Conservation (phyloP, 1,139 yeast species). For the Sugiyamaella grinbergsii region DNA sequence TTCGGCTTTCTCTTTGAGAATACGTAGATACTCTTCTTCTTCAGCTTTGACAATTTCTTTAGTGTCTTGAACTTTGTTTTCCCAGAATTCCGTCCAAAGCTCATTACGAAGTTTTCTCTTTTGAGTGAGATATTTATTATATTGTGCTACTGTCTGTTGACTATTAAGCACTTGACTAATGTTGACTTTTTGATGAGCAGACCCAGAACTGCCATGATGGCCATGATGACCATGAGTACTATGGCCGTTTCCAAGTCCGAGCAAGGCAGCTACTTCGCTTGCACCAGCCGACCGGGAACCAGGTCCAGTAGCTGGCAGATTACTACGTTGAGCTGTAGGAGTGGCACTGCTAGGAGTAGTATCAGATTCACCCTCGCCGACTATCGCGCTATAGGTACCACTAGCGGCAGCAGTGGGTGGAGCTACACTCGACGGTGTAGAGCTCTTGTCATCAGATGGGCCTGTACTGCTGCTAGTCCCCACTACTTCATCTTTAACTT, state of each 20-base stretch:
- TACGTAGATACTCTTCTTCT: constrained; percentile 22
- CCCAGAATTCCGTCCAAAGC: constrained; percentile 43
- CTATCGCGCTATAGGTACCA: no score
- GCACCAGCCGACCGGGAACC: constrained; percentile 19
- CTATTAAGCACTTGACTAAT: constrained; percentile 31
- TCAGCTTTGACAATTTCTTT: constrained; percentile 24
- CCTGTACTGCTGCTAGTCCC: neutral
- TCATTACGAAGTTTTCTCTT: constrained; percentile 36
- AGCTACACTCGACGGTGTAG: neutral
- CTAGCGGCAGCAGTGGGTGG: no score
- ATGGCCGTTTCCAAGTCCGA: constrained; percentile 20
- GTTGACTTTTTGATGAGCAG: constrained; percentile 1
- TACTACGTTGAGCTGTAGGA: neutral
- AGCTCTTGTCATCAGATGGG: neutral
- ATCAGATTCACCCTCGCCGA: constrained; percentile 7
- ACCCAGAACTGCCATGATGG: constrained; percentile 22
- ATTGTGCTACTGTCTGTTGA: constrained; percentile 38
- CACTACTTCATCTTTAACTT: neutral
- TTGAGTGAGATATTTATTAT: constrained; percentile 36
- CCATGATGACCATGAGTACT: constrained; percentile 20
- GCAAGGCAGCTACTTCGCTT: constrained; percentile 14
- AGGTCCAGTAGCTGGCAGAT: constrained; percentile 13
- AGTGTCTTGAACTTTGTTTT: constrained; percentile 22
- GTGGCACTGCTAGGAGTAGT: constrained; percentile 16
- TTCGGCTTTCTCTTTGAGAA: constrained; percentile 21